phyloP scores from a whole-genome alignment of 495 filamentous ascomycete species.

The Penicillium alfredii region DNA sequence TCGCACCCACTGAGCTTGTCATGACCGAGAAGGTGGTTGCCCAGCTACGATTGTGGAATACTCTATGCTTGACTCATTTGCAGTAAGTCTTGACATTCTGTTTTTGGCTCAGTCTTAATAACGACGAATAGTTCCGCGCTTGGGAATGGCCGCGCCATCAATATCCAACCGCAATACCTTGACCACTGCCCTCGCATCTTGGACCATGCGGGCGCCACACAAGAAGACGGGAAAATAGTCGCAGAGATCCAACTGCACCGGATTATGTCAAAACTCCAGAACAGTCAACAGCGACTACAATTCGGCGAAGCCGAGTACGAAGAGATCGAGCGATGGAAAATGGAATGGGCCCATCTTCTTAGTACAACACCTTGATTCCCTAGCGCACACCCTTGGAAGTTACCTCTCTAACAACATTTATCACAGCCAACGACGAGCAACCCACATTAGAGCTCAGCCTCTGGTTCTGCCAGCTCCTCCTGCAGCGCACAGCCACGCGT shows the following conservation, averaged over 20 bases:
- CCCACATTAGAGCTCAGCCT: slow-evolving; percentile 33
- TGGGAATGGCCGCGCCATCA: slow-evolving; percentile 33
- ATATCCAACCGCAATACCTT: slow-evolving; percentile 29
- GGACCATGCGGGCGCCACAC: slow-evolving; percentile 28
- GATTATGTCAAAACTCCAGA: slow-evolving; percentile 27
- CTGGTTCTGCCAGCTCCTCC: slow-evolving; percentile 38
- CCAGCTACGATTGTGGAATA: slow-evolving; percentile 38
- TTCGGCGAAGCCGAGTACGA: slow-evolving; percentile 30
- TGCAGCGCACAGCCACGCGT: slow-evolving; percentile 30
- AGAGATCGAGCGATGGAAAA: slow-evolving; percentile 36
- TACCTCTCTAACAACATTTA: slow-evolving; percentile 9
- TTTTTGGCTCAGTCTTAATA: slow-evolving; percentile 2
- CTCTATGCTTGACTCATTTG: slow-evolving; percentile 33
- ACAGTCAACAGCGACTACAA: slow-evolving; percentile 25
- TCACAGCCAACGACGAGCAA: slow-evolving; percentile 24
- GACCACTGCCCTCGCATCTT: slow-evolving; percentile 33
- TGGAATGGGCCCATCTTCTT: slow-evolving; percentile 37
- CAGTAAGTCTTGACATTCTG: slow-evolving; percentile 22
- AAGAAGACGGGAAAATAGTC: slow-evolving; percentile 32
- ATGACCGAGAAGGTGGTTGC: slow-evolving; percentile 27
- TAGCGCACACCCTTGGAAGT: no score
- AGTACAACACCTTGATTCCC: slow-evolving; percentile 14
- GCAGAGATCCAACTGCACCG: slow-evolving; percentile 37
- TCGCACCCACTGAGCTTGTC: slow-evolving; percentile 16
- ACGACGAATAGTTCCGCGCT: slow-evolving; percentile 25